A percentile compares a stretch with the other conserved stretches of the same genome.
Evolutionary conservation across 306 rosid genomes (phyloP).

Genomic region (Lathyrus oleraceus): DNA sequence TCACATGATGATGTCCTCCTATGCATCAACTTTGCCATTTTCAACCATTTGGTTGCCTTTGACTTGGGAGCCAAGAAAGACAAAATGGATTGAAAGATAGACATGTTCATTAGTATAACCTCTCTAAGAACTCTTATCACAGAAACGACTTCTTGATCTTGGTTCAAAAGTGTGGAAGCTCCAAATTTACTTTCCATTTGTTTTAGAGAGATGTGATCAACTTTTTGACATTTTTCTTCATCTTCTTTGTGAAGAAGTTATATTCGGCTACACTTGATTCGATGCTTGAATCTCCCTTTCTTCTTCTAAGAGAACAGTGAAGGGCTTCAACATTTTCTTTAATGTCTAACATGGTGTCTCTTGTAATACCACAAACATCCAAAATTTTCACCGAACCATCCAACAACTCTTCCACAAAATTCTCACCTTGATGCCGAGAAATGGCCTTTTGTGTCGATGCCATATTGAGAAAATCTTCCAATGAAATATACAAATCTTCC

Average conservation of each 20-base stretch:
- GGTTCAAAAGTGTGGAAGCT: conserved; percentile 14
- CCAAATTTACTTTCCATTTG: conserved; percentile 46
- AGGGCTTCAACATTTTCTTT: conserved; percentile 57
- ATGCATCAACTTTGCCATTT: conserved; percentile 17
- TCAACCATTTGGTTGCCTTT: conserved; percentile 27
- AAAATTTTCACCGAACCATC: conserved; percentile 66
- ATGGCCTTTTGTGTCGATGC: conserved; percentile 57
- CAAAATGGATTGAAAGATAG: conserved; percentile 49
- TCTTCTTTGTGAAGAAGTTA: conserved; percentile 47
- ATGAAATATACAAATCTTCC: conserved; percentile 50
- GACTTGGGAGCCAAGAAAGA: conserved; percentile 18
- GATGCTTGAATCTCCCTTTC: conserved; percentile 55
- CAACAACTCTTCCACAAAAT: conserved; percentile 52
- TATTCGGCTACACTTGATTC: conserved; percentile 45
- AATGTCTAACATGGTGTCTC: conserved; percentile 51
- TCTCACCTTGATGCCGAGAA: conserved; percentile 44
- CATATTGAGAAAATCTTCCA: conserved; percentile 63
- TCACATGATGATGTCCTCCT: neutral
- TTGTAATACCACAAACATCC: conserved; percentile 65
- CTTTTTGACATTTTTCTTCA: conserved; percentile 58
- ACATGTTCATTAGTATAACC: conserved; percentile 37
- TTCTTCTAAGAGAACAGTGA: conserved; percentile 63
- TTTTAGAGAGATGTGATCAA: conserved; percentile 43
- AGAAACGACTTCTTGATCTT: conserved; percentile 38
- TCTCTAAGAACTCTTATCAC: conserved; percentile 43